Evolutionary conservation across 331 rosid genomes (phyloP).

Genomic region (Malus hybrid): DNA sequence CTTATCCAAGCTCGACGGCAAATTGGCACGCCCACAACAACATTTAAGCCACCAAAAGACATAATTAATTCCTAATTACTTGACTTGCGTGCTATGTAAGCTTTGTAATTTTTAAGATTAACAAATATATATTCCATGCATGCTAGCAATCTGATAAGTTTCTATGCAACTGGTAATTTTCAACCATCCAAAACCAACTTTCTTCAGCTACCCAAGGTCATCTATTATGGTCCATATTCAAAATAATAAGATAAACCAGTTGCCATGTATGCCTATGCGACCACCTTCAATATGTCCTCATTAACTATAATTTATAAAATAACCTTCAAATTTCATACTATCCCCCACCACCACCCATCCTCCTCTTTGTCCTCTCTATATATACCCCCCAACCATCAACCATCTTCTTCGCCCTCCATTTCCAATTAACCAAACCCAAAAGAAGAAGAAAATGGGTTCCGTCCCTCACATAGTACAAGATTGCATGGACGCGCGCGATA

Average conservation of each 20-base stretch:
- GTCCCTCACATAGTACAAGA: slow-evolving; percentile 69
- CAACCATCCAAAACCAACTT: background rate
- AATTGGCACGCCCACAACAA: too few species aligned
- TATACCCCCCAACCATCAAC: background rate
- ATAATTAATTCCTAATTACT: too few species aligned
- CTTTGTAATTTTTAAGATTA: too few species aligned
- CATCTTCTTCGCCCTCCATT: background rate
- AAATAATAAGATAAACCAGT: slow-evolving; percentile 21
- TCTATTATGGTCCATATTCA: slow-evolving; percentile 18
- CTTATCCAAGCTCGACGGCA: too few species aligned
- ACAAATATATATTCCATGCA: too few species aligned
- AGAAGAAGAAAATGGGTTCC: slow-evolving; percentile 45
- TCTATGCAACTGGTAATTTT: background rate
- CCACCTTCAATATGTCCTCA: background rate
- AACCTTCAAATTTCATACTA: slow-evolving; percentile 11
- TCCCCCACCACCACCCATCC: background rate
- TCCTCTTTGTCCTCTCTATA: background rate
- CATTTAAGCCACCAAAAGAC: too few species aligned
- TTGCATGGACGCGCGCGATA: slow-evolving; percentile 42
- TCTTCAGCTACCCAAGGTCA: slow-evolving; percentile 6
- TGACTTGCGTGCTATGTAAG: too few species aligned
- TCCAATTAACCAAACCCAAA: background rate
- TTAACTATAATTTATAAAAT: background rate
- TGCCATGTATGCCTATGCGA: slow-evolving; percentile 15
- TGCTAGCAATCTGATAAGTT: too few species aligned